Evolutionary conservation across 306 rosid genomes (phyloP), one percentile per base, ranked within the genome.

Genomic region (Gynostemma pentaphyllum): DNA sequence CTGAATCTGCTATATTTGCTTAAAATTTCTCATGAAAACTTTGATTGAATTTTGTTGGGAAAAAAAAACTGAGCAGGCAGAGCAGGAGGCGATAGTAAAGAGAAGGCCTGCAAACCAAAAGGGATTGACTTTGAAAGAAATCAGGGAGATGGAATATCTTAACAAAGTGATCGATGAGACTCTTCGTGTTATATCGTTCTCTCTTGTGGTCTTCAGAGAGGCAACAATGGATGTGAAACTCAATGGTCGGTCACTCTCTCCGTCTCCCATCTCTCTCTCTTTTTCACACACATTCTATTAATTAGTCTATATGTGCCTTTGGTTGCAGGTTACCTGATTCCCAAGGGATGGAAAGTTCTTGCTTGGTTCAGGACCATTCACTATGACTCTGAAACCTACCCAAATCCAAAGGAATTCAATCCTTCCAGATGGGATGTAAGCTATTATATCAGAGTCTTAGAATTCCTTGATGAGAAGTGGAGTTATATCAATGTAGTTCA

Each of bases 341-440:
- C 84, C 19, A 73, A 66, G 62, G 81, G 81, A n/a, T 80, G 84
- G 82, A 80, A 70, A 71, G 81, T 70, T 1, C 19, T 83, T 49
- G 15, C 70, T 19, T 80, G 86, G 80, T 54, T 34, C 11, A 78
- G 83, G 34, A 67, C 68, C 44, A 30, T 75, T 41, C 83, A 80
- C 34, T 55, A 70, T 71, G 69, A 75, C 56, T 27, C 68, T 5
- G 64, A 78, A 73, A 22, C 62, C 12, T 70, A 68, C 59, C 39
- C 73, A 1, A 68, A 83, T 45, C 85, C 85, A 16, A 39, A 45
- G 36, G 52, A 75, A 14, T 83, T 80, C 45, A 67, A 78, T 46
- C 85, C 85, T 53, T 83, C 81, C 1, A 75, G 81, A 80, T 77
- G 83, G 83, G 76, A 77, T 64, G 85, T 75, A 68, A 75, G 83